Base-by-base conservation (phyloP, 2,329 filamentous ascomycete genomes). In the Lecanicillium sp. region DNA sequence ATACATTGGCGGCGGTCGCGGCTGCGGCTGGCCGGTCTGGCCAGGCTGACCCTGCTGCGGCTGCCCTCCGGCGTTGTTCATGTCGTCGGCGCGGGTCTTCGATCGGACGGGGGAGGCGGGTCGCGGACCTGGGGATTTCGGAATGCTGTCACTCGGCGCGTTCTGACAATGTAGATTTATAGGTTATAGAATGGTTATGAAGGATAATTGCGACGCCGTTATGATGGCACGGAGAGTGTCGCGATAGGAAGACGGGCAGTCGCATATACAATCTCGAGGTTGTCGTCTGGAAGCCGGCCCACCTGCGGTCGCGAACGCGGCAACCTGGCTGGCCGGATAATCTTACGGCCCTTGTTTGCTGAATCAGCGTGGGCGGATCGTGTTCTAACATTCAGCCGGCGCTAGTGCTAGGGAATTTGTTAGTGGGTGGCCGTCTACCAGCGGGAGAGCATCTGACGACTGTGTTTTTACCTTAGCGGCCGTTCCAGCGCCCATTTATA, bases 1-100 rank as follows among this genome's bases (percentile, higher is more conserved):
- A 27, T 75, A 77, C 62, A 78, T 71, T 2, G 68, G 67, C 2
- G 62, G 57, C 9, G 58, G 60, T 8, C 59, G 60, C 20, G 53
- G 51, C 19, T 58, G 57, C 23, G 51, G 51, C 50, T 56, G 46
- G 54, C 20, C 40, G 49, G 57, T 57, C 47, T 59, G 58, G 19
- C 52, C 55, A 45, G 52, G 45, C 45, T 56, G 43, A 41, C 51
- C 55, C 39, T 58, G 56, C 51, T 57, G 52, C 47, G 50, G 47
- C 51, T 60, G 58, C 33, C 54, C 56, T 44, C 51, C 52, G 26
- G 54, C 52, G 20, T 53, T 52, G 52, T 61, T 61, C 60, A 62
- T 62, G 14, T 17, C 19, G 40, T 37, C 19, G 29, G 35, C 17
- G 32, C 10, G 19, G 19, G 24, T 23, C 21, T 44, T 44, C 33